Percentiles rank a stretch among this genome's conserved stretches.
phyloP scores from a whole-genome alignment of 2,329 filamentous ascomycete genomes.

The Colletotrichum sp. region DNA sequence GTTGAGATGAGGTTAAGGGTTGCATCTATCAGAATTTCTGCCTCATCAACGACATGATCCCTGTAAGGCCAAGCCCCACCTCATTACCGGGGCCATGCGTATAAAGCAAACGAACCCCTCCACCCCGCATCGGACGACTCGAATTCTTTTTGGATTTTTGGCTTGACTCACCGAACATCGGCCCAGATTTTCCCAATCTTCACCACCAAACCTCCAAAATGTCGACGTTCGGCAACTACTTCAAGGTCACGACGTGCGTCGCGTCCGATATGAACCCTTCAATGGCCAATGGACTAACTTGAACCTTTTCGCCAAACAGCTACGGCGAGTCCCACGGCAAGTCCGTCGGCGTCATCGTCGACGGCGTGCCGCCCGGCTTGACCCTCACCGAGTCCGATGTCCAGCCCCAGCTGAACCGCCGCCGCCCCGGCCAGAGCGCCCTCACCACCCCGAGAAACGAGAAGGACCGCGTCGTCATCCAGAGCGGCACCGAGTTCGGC shows the following conservation, averaged over 20 bases:
- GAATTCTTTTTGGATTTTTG: not conserved
- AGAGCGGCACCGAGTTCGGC: conserved; percentile 91
- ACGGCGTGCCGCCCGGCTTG: conserved; percentile 89
- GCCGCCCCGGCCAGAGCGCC: conserved; percentile 85
- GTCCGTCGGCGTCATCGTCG: conserved; percentile 93
- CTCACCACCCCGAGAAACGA: conserved; percentile 94
- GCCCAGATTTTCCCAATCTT: conserved; percentile 2
- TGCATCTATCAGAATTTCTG: conserved; percentile 14
- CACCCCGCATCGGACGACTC: conserved; percentile 9
- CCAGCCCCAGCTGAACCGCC: conserved; percentile 91
- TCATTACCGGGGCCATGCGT: conserved; percentile 8
- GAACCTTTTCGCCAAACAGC: conserved; percentile 29
- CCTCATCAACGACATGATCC: not conserved
- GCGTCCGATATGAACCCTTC: conserved; percentile 1
- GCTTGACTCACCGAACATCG: conserved; percentile 17
- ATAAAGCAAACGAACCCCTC: conserved; percentile 10
- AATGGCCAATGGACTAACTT: conserved; percentile 14
- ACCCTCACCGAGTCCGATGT: conserved; percentile 85
- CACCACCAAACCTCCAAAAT: conserved; percentile 50
- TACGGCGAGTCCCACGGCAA: conserved; percentile 80
- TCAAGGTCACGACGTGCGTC: conserved; percentile 81
- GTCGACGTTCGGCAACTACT: conserved; percentile 87
- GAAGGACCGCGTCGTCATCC: conserved; percentile 89
- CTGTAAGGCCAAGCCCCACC: not conserved
- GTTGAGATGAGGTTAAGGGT: conserved; percentile 7